phyloP scores from a whole-genome alignment of 2,329 filamentous ascomycete genomes.

The Sclerotinia glacialis region DNA sequence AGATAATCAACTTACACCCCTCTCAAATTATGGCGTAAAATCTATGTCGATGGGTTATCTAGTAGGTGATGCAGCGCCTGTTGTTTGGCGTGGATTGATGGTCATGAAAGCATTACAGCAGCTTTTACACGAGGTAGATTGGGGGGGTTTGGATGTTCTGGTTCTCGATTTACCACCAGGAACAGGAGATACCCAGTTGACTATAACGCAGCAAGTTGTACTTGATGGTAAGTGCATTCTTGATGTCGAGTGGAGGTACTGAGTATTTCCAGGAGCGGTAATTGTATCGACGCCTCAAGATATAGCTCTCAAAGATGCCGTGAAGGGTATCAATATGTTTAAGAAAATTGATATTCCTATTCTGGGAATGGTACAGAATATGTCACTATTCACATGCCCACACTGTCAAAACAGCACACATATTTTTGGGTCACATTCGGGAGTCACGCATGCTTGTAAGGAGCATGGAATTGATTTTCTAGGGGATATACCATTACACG shows the following conservation, averaged over 20 bases:
- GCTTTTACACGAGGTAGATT: constrained; percentile 90
- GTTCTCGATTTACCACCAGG: constrained; percentile 91
- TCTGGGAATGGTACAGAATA: constrained; percentile 87
- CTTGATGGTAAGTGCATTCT: constrained; percentile 63
- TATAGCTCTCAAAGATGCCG: constrained; percentile 84
- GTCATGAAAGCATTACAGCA: constrained; percentile 97
- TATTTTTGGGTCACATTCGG: constrained; percentile 68
- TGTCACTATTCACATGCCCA: constrained; percentile 81
- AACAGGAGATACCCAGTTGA: constrained; percentile 92
- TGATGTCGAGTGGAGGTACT: not conserved
- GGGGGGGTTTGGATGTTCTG: constrained; percentile 83
- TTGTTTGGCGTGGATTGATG: constrained; percentile 96
- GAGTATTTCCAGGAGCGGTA: constrained; percentile 57
- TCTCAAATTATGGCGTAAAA: constrained; percentile 93
- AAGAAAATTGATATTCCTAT: constrained; percentile 71
- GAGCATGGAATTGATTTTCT: constrained; percentile 76
- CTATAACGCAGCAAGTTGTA: constrained; percentile 92
- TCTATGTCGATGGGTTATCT: constrained; percentile 99
- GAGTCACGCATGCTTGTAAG: constrained; percentile 65
- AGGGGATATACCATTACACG: constrained; percentile 85
- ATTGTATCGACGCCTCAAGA: constrained; percentile 94
- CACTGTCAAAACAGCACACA: constrained; percentile 71
- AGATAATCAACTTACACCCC: constrained; percentile 79
- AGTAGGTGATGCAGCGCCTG: constrained; percentile 72
- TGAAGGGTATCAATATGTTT: constrained; percentile 92